Evolutionary conservation across 129 eudicot genomes (phyloP), one percentile per base, ranked within the genome.

Genomic region (Pittosporum tobira): DNA sequence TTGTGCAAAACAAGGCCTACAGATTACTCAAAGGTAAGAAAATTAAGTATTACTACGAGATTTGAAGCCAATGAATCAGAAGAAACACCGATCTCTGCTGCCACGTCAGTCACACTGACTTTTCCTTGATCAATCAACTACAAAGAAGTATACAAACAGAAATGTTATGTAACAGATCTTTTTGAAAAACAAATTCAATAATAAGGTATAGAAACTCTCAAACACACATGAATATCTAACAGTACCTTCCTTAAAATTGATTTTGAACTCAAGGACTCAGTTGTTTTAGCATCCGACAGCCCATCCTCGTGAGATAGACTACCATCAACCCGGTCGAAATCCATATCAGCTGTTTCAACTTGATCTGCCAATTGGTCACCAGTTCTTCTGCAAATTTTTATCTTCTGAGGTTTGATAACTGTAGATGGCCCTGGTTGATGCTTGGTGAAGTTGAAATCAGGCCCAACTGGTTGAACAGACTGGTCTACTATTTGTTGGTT

Each of bases 211-310:
- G 1, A 19, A 49, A 23, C 15, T 6, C 2, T 2, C 22, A 46
- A 14, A 46, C 19, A 22, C 6, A 49, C 8, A 22, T 29, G 13
- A 31, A 53, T 40, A 61, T 62, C 19, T 43, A 30, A 55, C 10
- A 25, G 57, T 83, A 88, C 96, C 96, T 84, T 85, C 72, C 82
- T 88, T 26, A 88, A 42, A 61, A 76, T 59, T 71, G 54, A 44
- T 9, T 69, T 58, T 47, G 74, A 70, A 79, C 79, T 77, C 43
- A 61, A 54, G 36, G 71, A 54, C 46, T 68, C 84, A 15, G 70
- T 61, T 27, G 70, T 26, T 38, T 77, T 49, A 3, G 63, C 21
- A 57, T 82, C 80, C 9, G 60, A 42, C 70, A 71, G 49, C 47
- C 65, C 78, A 44, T 46, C 75, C 40, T 74, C 79, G 28, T 59